phyloP scores from a whole-genome alignment of 225 moss, liverwort and hornwort species.

The Physcomitrium patens region DNA sequence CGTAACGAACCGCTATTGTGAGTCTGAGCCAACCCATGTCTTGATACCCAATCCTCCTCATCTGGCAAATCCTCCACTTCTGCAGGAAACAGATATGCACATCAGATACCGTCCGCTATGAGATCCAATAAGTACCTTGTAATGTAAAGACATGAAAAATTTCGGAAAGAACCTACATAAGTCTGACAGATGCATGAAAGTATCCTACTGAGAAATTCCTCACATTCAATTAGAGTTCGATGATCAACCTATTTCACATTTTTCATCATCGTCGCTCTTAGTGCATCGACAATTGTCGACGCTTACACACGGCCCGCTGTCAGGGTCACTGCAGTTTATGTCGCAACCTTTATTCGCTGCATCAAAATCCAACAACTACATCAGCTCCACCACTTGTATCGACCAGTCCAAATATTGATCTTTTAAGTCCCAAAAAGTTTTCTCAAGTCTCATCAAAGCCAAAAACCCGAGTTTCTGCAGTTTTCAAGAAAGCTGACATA shows the following conservation, averaged over 20 bases:
- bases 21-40: slow-evolving; percentile 31
- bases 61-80: slow-evolving; percentile 43
- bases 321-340: slow-evolving; percentile 39
- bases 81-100: slow-evolving; percentile 8
- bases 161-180: not conserved
- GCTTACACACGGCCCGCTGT: slow-evolving; percentile 43
- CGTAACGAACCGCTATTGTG: slow-evolving; percentile 24
- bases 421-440: not conserved
- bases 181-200: not conserved
- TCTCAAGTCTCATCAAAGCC: not conserved
- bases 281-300: slow-evolving; percentile 39
- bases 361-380: slow-evolving; percentile 27
- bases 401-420: not conserved
- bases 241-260: slow-evolving; percentile 33
- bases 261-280: not conserved
- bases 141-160: not conserved
- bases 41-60: slow-evolving; percentile 32
- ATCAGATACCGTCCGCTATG: not conserved
- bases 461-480: not conserved
- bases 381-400: slow-evolving; percentile 25
- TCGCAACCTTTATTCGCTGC: slow-evolving; percentile 37
- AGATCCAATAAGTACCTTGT: not conserved
- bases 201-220: not conserved
- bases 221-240: not conserved
- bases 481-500: not conserved